Base-by-base conservation (phyloP, 2,329 filamentous ascomycete species). In the Tetracladium maxilliforme region DNA sequence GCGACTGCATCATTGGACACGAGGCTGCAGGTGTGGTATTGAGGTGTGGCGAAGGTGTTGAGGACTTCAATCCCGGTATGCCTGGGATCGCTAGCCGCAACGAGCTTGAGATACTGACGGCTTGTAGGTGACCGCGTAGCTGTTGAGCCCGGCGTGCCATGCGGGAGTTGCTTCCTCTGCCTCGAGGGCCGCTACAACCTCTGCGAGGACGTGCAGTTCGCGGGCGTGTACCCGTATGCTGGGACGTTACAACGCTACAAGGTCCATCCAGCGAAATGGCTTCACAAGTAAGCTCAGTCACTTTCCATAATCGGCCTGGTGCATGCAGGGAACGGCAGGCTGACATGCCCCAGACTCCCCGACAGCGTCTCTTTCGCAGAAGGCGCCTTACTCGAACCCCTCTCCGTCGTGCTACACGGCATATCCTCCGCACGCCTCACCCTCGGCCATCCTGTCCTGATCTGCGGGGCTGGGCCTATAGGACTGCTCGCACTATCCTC, bases 71-170 rank as follows among this genome's bases (percentile, higher is more conserved):
- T 33, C 52, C 58, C 10, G 53, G 53, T 54, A 38, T 11, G 35
- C 18, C 11, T 9, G 11, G 9, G 18, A 19, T 9, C 11, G 18
- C 11, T 19, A 11, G 18, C 11, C 18, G 9, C 11, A 9, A 9
- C 18, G 9, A 11, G 18, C 9, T 19, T 19, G 9, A 19, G 18
- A 19, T 19, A 11, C 9, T 19, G 18, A 9, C 11, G 18, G 9
- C 9, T 19, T 9, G 26, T 21, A 16, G 69, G 70, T 8, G 73
- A 80, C 38, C 54, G 70, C 25, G 70, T 80, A 7, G 72, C 73
- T 4, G 48, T 80, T 10, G 73, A 80, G 37, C 70, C 71, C 1
- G 70, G 71, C 12, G 65, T 75, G 2, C 67, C 73, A 0, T 80
- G 74, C 38, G 58, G 56, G 8, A 43, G 51, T 17, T 76, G 71